Percentiles rank a stretch among this genome's conserved stretches.
Evolutionary conservation across 768 basidiomycete genomes (phyloP).

Genomic region (Hysterangium stoloniferum): DNA sequence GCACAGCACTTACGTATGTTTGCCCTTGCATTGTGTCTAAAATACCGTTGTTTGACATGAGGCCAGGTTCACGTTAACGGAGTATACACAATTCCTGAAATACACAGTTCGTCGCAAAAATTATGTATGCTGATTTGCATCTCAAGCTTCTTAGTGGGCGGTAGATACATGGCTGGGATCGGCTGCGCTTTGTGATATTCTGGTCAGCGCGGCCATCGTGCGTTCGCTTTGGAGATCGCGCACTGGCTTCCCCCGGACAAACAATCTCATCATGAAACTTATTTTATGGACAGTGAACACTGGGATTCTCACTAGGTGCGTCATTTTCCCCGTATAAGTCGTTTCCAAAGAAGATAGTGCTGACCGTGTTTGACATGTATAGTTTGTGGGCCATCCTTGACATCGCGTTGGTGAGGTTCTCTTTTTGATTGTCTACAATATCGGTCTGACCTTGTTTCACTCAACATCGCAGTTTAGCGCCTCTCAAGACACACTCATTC

Average conservation of each 20-base stretch:
- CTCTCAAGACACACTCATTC: neutral
- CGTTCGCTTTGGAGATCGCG: neutral
- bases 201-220: neutral
- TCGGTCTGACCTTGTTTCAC: neutral
- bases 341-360: neutral
- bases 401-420: neutral
- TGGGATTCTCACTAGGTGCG: neutral
- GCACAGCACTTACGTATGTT: neutral
- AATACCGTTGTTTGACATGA: neutral
- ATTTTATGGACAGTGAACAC: conserved; percentile 1
- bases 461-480: neutral
- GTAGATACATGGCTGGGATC: neutral
- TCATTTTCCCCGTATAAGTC: neutral
- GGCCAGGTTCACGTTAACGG: neutral
- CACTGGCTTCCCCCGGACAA: neutral
- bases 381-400: conserved; percentile 1
- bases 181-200: neutral
- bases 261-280: neutral
- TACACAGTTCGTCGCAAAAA: neutral
- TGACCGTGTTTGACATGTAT: neutral
- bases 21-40: neutral
- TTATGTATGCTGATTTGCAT: neutral
- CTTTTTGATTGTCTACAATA: neutral
- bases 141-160: neutral
- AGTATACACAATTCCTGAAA: neutral